Percentiles rank a stretch among this genome's conserved stretches.
phyloP scores from a whole-genome alignment of 768 basidiomycete species.

The Hygrocybe punicea region DNA sequence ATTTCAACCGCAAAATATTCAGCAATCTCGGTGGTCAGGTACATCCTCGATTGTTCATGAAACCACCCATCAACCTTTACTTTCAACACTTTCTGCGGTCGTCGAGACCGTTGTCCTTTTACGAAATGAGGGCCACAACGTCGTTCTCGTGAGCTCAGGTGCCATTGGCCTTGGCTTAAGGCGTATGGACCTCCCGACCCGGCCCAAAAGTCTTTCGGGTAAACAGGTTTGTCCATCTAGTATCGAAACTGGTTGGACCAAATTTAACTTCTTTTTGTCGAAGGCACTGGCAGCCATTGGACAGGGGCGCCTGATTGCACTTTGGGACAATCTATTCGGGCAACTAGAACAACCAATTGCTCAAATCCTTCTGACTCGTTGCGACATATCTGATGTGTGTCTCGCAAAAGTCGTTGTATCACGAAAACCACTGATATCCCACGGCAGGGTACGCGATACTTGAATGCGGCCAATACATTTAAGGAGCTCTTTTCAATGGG shows the following conservation, averaged over 20 bases:
- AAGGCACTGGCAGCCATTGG: constrained; percentile 96
- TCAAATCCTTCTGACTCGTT: constrained; percentile 89
- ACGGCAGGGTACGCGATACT: constrained; percentile 81
- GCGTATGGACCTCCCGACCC: constrained; percentile 78
- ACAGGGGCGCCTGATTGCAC: constrained; percentile 90
- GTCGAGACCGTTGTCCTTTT: constrained; percentile 87
- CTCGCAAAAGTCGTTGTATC: constrained; percentile 12
- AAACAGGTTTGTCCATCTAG: constrained; percentile 74
- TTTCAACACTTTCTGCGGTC: constrained; percentile 86
- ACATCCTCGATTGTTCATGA: constrained; percentile 97
- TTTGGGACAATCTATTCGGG: constrained; percentile 96
- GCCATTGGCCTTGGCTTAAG: constrained; percentile 96
- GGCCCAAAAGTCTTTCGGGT: constrained; percentile 80
- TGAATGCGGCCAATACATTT: constrained; percentile 96
- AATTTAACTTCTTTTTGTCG: neutral
- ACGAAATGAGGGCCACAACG: constrained; percentile 79
- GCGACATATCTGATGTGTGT: constrained; percentile 93
- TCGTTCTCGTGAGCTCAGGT: constrained; percentile 93
- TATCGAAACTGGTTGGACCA: neutral
- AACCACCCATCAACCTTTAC: constrained; percentile 84
- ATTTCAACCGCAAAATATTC: constrained; percentile 5
- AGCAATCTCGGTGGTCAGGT: constrained; percentile 48
- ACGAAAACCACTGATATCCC: constrained; percentile 19
- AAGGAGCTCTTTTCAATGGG: constrained; percentile 89
- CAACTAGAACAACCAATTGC: constrained; percentile 94